These are phyloP conservation scores for Tuber borchii DNA, from an alignment of 495 filamentous ascomycete species.

Conservation along the genomic window DNA sequence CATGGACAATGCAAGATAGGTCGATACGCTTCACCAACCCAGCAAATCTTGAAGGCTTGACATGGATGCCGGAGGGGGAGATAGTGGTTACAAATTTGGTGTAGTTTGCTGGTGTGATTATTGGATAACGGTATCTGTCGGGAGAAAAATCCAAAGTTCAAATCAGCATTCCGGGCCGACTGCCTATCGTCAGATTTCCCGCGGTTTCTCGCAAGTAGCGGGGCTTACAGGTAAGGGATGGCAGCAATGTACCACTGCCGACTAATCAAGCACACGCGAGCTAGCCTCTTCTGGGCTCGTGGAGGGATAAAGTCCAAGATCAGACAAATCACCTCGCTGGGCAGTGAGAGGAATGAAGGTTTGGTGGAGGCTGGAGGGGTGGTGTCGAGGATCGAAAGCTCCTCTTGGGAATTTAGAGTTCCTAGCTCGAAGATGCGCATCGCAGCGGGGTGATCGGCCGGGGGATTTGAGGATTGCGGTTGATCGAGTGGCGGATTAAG, in stretches of 20 bases:
- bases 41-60: conserved; percentile 52
- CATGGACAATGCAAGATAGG: conserved; percentile 57
- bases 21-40: conserved; percentile 53
- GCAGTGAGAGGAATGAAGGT: conserved; percentile 8
- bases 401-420: neutral
- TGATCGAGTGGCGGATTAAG: neutral
- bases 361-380: conserved; percentile 17
- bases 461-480: neutral
- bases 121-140: conserved; percentile 36
- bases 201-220: neutral
- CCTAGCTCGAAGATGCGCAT: neutral
- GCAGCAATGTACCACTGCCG: conserved; percentile 59
- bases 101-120: conserved; percentile 47
- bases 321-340: conserved; percentile 35
- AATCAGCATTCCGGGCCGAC: conserved; percentile 3
- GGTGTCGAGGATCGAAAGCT: conserved; percentile 26
- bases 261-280: conserved; percentile 50
- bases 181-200: conserved; percentile 2
- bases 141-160: neutral
- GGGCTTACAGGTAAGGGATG: conserved; percentile 50
- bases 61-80: conserved; percentile 56
- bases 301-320: conserved; percentile 31
- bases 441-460: neutral
- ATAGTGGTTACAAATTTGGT: conserved; percentile 55
- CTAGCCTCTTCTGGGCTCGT: conserved; percentile 29